Percentiles rank a stretch among this genome's conserved stretches.
phyloP scores from a whole-genome alignment of 495 filamentous ascomycete genomes.

The Aspergillus sparsus region DNA sequence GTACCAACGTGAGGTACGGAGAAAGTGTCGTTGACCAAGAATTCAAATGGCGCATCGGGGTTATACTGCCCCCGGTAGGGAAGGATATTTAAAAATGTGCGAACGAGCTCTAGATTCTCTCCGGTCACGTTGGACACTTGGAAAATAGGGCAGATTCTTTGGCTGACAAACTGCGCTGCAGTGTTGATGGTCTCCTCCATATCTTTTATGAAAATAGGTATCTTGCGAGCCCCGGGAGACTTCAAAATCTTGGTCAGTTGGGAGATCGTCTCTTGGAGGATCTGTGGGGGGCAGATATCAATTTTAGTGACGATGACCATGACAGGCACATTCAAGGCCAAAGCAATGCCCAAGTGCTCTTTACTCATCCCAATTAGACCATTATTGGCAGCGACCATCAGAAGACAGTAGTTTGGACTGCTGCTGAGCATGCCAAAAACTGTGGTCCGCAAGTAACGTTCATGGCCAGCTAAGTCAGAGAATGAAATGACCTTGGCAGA shows the following conservation, averaged over 20 bases:
- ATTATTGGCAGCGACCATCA: constrained; percentile 99
- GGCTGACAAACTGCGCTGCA: constrained; percentile 91
- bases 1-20: constrained; percentile 98
- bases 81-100: constrained; percentile 91
- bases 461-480: constrained; percentile 93
- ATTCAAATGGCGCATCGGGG: constrained; percentile 84
- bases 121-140: constrained; percentile 98
- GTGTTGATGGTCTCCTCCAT: constrained; percentile 91
- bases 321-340: constrained; percentile 93
- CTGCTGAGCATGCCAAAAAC: constrained; percentile 94
- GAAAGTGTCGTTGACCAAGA: constrained; percentile 96
- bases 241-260: constrained; percentile 92
- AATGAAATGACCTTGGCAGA: constrained; percentile 96
- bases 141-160: constrained; percentile 95
- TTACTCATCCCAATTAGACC: constrained; percentile 97
- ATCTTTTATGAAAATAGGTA: constrained; percentile 95
- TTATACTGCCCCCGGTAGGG: constrained; percentile 95
- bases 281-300: constrained; percentile 96
- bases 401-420: constrained; percentile 94
- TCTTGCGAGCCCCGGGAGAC: constrained; percentile 89
- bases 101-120: constrained; percentile 75
- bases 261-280: constrained; percentile 89
- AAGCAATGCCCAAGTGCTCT: constrained; percentile 93
- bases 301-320: constrained; percentile 99
- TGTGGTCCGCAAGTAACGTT: constrained; percentile 92